Evolutionary conservation across 1,284 basidiomycete genomes (phyloP), one percentile per base, ranked within the genome.

Genomic region (Fomitopsis pinicola): DNA sequence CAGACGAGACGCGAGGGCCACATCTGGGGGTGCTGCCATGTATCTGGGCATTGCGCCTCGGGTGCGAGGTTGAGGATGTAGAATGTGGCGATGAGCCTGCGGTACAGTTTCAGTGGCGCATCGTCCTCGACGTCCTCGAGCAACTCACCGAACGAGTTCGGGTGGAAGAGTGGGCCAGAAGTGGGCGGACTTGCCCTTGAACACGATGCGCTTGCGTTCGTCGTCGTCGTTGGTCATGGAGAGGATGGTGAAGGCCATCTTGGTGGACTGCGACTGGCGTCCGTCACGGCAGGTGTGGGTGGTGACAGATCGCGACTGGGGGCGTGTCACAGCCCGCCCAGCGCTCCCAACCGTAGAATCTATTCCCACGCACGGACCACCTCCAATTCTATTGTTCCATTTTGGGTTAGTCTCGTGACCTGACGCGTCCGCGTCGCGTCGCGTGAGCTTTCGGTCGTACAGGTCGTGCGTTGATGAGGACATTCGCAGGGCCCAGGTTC

Each of bases 91-190:
- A 91, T 85, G 60, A 83, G 74, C 66, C 88, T 90, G 75, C 26
- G 54, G 58, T 50, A 60, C 57, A 55, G 60, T 59, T 67, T 56
- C 59, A 62, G 67, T 68, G 67, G 69, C 72, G 68, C 66, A 67
- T 60, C 53, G 56, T 61, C 54, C 57, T 62, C 64, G 67, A 63
- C 53, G 56, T 60, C 55, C 57, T 62, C 64, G 67, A 63, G 64
- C 58, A 60, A 61, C 59, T 67, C 52, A 86, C 88, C 85, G 82
- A 71, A 91, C 76, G 68, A 91, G 79, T 72, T 91, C 88, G 55
- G 82, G 79, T 4, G 88, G 88, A 14, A 91, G 75, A 67, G 89
- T 81, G 19, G 81, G 79, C 88, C 88, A 91, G 42, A 85, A 88
- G 72, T 86, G 79, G 15, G 83, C 80, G 15, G 78, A 75, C 74